Conservation (phyloP, 2,329 filamentous ascomycete genomes). For the Botrytis hyacinthi region DNA sequence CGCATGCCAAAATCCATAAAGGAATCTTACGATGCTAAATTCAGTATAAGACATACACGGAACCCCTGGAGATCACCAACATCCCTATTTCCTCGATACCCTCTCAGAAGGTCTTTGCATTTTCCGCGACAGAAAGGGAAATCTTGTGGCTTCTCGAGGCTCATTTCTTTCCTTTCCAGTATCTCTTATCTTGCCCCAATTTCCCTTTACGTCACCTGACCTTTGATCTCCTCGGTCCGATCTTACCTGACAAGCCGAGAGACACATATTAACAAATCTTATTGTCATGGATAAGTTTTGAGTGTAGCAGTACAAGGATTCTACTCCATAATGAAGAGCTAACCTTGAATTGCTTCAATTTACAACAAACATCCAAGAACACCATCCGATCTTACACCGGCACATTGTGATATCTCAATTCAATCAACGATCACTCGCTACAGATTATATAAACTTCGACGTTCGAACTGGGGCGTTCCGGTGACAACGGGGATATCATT, state of each 20-base stretch:
- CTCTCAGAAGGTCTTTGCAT: not conserved
- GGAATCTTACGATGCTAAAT: conserved; percentile 10
- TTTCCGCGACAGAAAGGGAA: conserved; percentile 11
- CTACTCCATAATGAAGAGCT: conserved; percentile 9
- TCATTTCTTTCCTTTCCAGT: conserved; percentile 15
- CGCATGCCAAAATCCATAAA: conserved; percentile 8
- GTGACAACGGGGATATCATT: not conserved
- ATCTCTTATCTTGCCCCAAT: conserved; percentile 11
- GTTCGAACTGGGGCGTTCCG: not conserved
- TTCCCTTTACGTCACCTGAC: conserved; percentile 3
- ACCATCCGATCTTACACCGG: not conserved
- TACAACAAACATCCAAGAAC: not conserved
- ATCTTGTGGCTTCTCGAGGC: conserved; percentile 8
- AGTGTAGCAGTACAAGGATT: conserved; percentile 14
- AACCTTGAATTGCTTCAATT: conserved; percentile 7
- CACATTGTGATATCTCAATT: not conserved
- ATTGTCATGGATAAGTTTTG: conserved; percentile 11
- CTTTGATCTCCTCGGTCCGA: conserved; percentile 15
- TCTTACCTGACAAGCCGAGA: conserved; percentile 12
- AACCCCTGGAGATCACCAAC: conserved; percentile 8
- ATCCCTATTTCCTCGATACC: conserved; percentile 1
- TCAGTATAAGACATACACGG: not conserved
- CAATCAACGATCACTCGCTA: not conserved
- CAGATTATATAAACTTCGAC: conserved; percentile 3
- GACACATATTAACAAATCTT: conserved; percentile 3